Evolutionary conservation across 2,329 filamentous ascomycete species (phyloP).

Genomic region (Exophiala aquamarina): DNA sequence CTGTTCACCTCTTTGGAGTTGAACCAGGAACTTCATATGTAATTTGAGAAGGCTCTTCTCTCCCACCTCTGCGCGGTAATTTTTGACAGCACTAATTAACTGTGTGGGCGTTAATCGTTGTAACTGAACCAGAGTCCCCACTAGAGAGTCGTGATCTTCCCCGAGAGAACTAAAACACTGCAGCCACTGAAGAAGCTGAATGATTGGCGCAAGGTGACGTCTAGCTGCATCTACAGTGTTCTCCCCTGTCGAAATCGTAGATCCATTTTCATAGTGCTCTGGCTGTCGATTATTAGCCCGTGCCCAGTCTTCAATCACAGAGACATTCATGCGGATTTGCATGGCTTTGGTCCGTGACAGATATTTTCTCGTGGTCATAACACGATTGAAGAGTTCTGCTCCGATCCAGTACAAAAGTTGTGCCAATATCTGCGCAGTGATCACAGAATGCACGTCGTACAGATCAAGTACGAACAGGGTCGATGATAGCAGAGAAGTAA

Average conservation of each 20-base stretch:
- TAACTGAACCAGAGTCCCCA: slow-evolving; percentile 85
- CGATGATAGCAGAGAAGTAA: slow-evolving; percentile 91
- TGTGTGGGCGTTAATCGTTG: slow-evolving; percentile 83
- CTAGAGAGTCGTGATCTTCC: slow-evolving; percentile 84
- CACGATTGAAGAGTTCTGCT: slow-evolving; percentile 93
- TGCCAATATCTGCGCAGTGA: slow-evolving; percentile 84
- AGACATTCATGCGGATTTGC: slow-evolving; percentile 99
- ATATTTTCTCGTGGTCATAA: slow-evolving; percentile 95
- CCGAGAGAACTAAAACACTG: slow-evolving; percentile 95
- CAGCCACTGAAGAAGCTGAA: slow-evolving; percentile 94
- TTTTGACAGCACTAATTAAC: slow-evolving; percentile 84
- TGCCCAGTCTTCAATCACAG: slow-evolving; percentile 93
- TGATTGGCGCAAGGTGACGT: slow-evolving; percentile 81
- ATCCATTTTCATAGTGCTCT: slow-evolving; percentile 92
- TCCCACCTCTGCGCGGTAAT: slow-evolving; percentile 91
- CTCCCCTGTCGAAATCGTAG: slow-evolving; percentile 80
- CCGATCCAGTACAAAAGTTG: slow-evolving; percentile 96
- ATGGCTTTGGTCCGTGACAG: slow-evolving; percentile 95
- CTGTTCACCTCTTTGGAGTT: slow-evolving; percentile 73
- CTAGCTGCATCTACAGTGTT: slow-evolving; percentile 81
- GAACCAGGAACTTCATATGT: slow-evolving; percentile 80
- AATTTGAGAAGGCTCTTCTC: slow-evolving; percentile 89
- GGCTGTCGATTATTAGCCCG: slow-evolving; percentile 88
- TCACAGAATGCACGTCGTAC: slow-evolving; percentile 98
- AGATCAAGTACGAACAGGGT: slow-evolving; percentile 95